Base-by-base conservation (phyloP, 2,329 filamentous ascomycete genomes). In the Paecilomyces sp. region DNA sequence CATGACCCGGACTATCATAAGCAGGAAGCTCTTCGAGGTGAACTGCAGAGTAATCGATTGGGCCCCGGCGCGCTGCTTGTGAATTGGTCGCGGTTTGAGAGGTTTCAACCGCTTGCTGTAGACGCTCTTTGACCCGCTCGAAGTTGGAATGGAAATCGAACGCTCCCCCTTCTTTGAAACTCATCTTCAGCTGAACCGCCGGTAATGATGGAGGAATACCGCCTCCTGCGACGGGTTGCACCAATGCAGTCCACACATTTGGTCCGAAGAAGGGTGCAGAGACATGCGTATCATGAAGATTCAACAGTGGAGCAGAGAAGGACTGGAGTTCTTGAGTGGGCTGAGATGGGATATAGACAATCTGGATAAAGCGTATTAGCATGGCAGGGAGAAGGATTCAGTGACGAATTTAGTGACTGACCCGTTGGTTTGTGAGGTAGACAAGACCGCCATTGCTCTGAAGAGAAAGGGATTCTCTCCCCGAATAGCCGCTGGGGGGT, bases 121-220 rank as follows among this genome's bases (percentile, higher is more conserved):
- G 78, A 6, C 91, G 84, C 70, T 96, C 92, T 71, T 91, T 92
- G 64, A 97, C 86, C 59, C 89, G 83, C 68, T 95, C 91, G 70
- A 92, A 96, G 57, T 85, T 85, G 56, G 85, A 84, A 68, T 92
- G 88, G 70, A 96, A 97, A 66, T 96, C 92, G 73, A 89, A 94
- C 60, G 92, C 92, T n/a, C 93, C 93, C 52, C 93, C 93, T 63
- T 97, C 92, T 71, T 92, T 92, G 80, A 97, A 97, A 24, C 88
- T 92, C 68, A 97, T 83, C 72, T 90, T 92, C 65, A 96, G 75
- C 68, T 94, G 91, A 52, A 96, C 81, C 30, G 87, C 85, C 18
- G 88, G 83, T 62, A 91, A 83, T 24, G 88, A 81, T 4, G 88
- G 77, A 0, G 92, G 90, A 56, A 97, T 90, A 56, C 91, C 90